Base-by-base conservation (phyloP, 2,329 filamentous ascomycete species). In the Pochonia chlamydosporia region DNA sequence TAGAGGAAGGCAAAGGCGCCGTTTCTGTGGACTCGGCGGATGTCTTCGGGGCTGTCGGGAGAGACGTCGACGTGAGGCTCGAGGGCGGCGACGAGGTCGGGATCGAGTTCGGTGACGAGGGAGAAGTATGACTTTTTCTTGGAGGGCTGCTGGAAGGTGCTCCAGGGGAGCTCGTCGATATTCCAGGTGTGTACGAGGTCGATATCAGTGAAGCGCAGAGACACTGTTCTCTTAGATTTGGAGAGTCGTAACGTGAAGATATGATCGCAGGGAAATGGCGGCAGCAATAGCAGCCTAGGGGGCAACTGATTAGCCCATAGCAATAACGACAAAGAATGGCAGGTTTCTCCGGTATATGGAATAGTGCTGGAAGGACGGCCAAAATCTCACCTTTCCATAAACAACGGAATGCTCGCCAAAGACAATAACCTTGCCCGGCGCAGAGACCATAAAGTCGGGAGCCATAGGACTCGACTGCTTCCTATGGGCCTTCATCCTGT, bases 321-420 rank as follows among this genome's bases (percentile, higher is more conserved):
- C n/a, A n/a, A n/a, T n/a, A n/a, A 21, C 25, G 33, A n/a, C 5
- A 21, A 6, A 9, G 4, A 14, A 24, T 3, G 11, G 13, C 3
- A n/a, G 11, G 25, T 13, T 25, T 8, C n/a, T 21, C 3, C 20
- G 10, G 11, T n/a, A 36, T 8, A 9, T 4, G 33, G 10, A 20
- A 14, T 36, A 4, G n/a, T 36, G 33, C 21, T 18, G 2, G 28
- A 40, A 3, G 24, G 11, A 4, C 6, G 9, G 3, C 14, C 23
- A 11, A 2, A 14, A 57, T 28, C 69, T 47, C 71, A 88, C 87
- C 80, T 96, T 97, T 62, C 91, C 91, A 63, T 99, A 83, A 18
- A 99, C 93, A n/a, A 97, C 93, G 3, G 93, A 87, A 71, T 99
- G 93, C 67, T 99, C 93, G 56, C 93, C 93, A 70, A 92, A 97